Evolutionary conservation across 2,329 filamentous ascomycete genomes (phyloP).

Genomic region (Epichloe hybrida): DNA sequence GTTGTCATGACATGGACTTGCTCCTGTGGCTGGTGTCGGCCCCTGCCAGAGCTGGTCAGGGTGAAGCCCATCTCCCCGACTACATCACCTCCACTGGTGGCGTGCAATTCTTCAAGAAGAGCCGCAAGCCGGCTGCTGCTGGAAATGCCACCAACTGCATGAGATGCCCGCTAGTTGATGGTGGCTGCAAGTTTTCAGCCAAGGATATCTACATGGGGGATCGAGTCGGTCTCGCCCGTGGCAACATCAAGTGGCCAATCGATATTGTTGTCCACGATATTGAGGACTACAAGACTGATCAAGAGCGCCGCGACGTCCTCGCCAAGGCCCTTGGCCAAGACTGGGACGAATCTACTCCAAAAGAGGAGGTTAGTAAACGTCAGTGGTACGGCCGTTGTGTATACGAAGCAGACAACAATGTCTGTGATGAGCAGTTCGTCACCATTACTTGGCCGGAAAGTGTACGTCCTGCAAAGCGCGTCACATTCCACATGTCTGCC

Average conservation of each 20-base stretch:
- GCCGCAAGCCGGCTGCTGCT: slow-evolving; percentile 62
- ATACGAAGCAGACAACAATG: slow-evolving; percentile 84
- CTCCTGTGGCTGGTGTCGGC: slow-evolving; percentile 82
- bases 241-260: slow-evolving; percentile 67
- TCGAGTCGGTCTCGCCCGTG: slow-evolving; percentile 43
- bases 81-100: slow-evolving; percentile 61
- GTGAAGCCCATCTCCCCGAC: slow-evolving; percentile 56
- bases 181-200: slow-evolving; percentile 72
- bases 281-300: slow-evolving; percentile 51
- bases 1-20: slow-evolving; percentile 91
- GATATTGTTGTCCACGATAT: slow-evolving; percentile 87
- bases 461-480: slow-evolving; percentile 61
- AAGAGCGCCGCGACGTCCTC: slow-evolving; percentile 26
- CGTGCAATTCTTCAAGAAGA: slow-evolving; percentile 63
- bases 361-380: slow-evolving; percentile 31
- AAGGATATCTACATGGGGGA: slow-evolving; percentile 69
- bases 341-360: slow-evolving; percentile 36
- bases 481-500: slow-evolving; percentile 87
- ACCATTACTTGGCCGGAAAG: slow-evolving; percentile 73
- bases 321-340: slow-evolving; percentile 35
- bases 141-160: slow-evolving; percentile 77
- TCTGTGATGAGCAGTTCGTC: slow-evolving; percentile 85
- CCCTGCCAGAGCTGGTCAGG: slow-evolving; percentile 34
- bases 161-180: slow-evolving; percentile 52
- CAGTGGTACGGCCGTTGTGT: slow-evolving; percentile 93